Base-by-base conservation (phyloP, 352 stramenopile species). In the Globisporangium recalcitrans region DNA sequence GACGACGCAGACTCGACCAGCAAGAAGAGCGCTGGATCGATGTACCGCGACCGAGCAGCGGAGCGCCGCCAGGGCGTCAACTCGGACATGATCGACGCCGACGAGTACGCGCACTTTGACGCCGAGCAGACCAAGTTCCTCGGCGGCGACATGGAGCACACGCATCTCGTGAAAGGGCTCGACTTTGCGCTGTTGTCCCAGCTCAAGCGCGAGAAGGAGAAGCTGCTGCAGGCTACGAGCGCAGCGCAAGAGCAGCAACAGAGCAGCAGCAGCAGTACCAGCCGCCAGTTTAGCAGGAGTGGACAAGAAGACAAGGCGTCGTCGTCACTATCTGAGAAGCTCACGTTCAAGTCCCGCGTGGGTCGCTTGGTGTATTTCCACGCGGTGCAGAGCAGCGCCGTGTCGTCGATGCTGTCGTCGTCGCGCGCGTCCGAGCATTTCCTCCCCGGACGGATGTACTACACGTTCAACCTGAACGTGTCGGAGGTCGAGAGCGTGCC, bases 101-200 rank as follows among this genome's bases (percentile, higher is more conserved):
- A 80, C n/a, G 69, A 85, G 40, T 82, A 69, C 46, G 70, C 74
- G 64, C 75, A 85, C 48, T 63, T 89, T 7, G 71, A 90, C 51
- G 65, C 66, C n/a, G 77, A 95, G 49, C 84, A 91, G 64, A 95
- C 64, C 63, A 95, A 95, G 69, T 91, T 90, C 49, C 64, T 95
- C 4, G 84, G 80, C 26, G 84, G 87, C 46, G 87, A 96, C 58
- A 71, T 91, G 65, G 75, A 87, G 58, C 85, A 93, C 72, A 94
- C 90, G 32, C 88, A 96, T 70, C 60, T 96, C 19, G 89, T 97
- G 4, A 97, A 96, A 60, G 92, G 68, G 22, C 64, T 98, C 52
- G 90, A 98, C 79, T 81, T 87, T 38, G 77, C 88, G 11, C 69
- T 98, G 27, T 72, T 96, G 26, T 69, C 89, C 42, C 90, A 97